Evolutionary conservation across 306 rosid species (phyloP).

Genomic region (Quercus ilex): DNA sequence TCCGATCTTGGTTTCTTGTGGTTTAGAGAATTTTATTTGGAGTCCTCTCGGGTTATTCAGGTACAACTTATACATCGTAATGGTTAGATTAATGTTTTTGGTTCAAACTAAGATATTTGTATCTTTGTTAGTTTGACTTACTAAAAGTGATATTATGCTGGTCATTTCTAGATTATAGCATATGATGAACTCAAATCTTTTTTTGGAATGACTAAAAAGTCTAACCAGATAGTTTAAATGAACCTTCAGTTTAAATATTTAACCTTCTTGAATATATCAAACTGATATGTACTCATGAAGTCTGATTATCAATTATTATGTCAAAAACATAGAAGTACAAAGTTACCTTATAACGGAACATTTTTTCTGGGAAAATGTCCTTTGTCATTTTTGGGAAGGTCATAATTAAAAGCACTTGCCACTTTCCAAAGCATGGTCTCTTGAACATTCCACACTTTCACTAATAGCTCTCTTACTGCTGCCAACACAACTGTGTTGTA

Average conservation of each 20-base stretch:
- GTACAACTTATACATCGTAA: constrained; percentile 34
- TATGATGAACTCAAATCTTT: neutral
- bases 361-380: neutral
- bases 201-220: neutral
- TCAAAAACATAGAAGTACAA: neutral
- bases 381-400: neutral
- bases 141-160: neutral
- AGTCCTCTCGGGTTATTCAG: constrained; percentile 99
- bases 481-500: too few species aligned
- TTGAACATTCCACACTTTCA: too few species aligned
- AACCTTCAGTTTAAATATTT: neutral
- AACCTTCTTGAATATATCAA: neutral
- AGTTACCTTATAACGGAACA: neutral
- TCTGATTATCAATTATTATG: neutral
- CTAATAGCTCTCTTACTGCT: too few species aligned
- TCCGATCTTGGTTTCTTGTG: constrained; percentile 98
- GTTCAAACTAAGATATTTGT: neutral
- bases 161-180: neutral
- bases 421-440: neutral
- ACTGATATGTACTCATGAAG: neutral
- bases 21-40: constrained; percentile 95
- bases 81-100: neutral
- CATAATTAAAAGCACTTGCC: neutral
- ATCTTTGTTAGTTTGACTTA: neutral
- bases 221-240: neutral